Evolutionary conservation across 495 filamentous ascomycete species (phyloP), one percentile per base, ranked within the genome.

Genomic region (Penicillium odoratum): DNA sequence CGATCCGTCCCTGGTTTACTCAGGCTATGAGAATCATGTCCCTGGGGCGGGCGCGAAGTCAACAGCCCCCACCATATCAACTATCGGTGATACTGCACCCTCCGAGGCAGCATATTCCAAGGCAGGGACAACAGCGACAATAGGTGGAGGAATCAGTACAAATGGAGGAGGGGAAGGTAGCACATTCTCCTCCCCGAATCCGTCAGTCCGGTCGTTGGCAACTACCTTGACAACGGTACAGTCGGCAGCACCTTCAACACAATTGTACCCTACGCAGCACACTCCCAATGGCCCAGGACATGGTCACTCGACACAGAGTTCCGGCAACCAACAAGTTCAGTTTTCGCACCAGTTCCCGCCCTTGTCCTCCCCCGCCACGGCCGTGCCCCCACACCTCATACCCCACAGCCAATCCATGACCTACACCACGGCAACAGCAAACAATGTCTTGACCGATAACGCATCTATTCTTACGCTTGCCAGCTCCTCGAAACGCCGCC

Each of bases 221-320:
- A 98, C 94, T 0, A 98, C 94, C 4, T 81, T 98, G 50, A 98
- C 94, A 0, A 98, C 94, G 0, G 93, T 98, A 48, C 94, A 98
- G 69, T 98, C 94, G 4, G 78, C 87, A 31, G 85, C 88, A 11
- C 85, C 87, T 2, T 90, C 90, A 42, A 81, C 80, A 43, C 80
- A 85, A 11, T 69, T 86, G 50, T 78, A 79, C 45, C 74, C 72
- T 36, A 58, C 69, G 25, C 70, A 71, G 58, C 69, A 74, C 56
- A 60, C 72, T 67, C 61, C 76, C 53, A 58, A 77, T 71, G 57
- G 72, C 62, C 60, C 70, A 70, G 62, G 75, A 58, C 66, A 83
- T 56, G 66, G 56, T 31, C 77, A 77, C 51, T 79, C 69, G 30
- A 74, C 76, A 25, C 75, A 75, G 55, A 71, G 55, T 62, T 80